phyloP scores from a whole-genome alignment of 495 filamentous ascomycete species.

The Annulohypoxylon nitens region DNA sequence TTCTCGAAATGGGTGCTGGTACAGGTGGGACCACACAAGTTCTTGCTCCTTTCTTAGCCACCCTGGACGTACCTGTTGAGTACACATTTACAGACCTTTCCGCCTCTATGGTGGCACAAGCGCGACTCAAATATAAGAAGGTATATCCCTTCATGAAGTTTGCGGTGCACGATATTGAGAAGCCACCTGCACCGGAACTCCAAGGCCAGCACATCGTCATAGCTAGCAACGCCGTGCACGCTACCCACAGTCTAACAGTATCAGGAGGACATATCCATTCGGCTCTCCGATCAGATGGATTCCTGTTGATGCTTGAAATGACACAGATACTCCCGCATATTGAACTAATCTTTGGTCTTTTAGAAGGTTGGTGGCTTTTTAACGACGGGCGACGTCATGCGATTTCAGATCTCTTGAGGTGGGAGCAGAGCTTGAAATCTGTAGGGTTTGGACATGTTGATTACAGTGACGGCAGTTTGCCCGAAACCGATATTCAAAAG shows the following conservation, averaged over 20 bases:
- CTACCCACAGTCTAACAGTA: background rate
- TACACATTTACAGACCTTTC: constrained; percentile 7
- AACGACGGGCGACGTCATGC: background rate
- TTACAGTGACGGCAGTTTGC: background rate
- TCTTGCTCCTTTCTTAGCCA: background rate
- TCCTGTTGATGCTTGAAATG: background rate
- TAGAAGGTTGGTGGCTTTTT: constrained; percentile 8
- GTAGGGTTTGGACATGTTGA: background rate
- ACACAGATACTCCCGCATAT: background rate
- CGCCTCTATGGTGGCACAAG: background rate
- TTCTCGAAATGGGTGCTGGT: background rate
- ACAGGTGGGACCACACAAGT: background rate
- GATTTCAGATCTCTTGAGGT: background rate
- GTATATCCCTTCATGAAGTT: background rate
- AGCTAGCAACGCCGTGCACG: background rate
- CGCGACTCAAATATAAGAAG: background rate
- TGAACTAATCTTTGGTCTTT: background rate
- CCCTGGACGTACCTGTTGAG: background rate
- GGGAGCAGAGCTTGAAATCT: background rate
- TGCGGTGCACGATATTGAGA: background rate
- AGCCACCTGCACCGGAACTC: background rate
- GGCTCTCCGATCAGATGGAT: background rate
- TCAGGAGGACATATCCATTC: background rate
- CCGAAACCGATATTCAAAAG: constrained; percentile 2
- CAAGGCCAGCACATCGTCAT: background rate